Evolutionary conservation across 306 rosid species (phyloP).

Genomic region (Acacia acuminata): DNA sequence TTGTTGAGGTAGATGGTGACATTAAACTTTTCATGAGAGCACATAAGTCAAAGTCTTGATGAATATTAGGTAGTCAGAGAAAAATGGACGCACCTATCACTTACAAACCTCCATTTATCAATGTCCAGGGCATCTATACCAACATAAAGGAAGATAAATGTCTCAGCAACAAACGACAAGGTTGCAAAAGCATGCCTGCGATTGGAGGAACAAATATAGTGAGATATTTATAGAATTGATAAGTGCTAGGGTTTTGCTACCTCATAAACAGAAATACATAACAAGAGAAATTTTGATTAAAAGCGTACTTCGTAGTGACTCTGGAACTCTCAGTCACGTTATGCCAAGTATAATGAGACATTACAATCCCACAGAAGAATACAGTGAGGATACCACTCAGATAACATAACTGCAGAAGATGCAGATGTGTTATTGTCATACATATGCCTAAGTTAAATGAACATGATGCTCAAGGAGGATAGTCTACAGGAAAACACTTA

Average conservation of each 20-base stretch:
- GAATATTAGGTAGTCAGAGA: neutral
- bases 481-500: slow-evolving; percentile 8
- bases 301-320: slow-evolving; percentile 83
- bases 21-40: neutral
- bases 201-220: slow-evolving; percentile 17
- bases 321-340: slow-evolving; percentile 95
- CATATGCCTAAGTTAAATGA: slow-evolving; percentile 2
- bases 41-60: slow-evolving; percentile 1
- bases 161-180: slow-evolving; percentile 86
- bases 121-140: slow-evolving; percentile 99
- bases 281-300: slow-evolving; percentile 21
- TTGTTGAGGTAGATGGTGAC: neutral
- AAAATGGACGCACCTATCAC: slow-evolving; percentile 71
- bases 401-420: slow-evolving; percentile 69
- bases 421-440: slow-evolving; percentile 23
- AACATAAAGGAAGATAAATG: slow-evolving; percentile 92
- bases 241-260: neutral
- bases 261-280: slow-evolving; percentile 21
- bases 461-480: slow-evolving; percentile 12
- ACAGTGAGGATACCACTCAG: slow-evolving; percentile 98
- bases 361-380: slow-evolving; percentile 95
- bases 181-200: slow-evolving; percentile 95
- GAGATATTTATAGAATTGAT: slow-evolving; percentile 23
- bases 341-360: slow-evolving; percentile 99
- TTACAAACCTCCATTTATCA: slow-evolving; percentile 91